These are phyloP conservation scores for Tricladium varicosporioides DNA, from an alignment of 2,329 filamentous ascomycete species.

Conservation along the genomic window DNA sequence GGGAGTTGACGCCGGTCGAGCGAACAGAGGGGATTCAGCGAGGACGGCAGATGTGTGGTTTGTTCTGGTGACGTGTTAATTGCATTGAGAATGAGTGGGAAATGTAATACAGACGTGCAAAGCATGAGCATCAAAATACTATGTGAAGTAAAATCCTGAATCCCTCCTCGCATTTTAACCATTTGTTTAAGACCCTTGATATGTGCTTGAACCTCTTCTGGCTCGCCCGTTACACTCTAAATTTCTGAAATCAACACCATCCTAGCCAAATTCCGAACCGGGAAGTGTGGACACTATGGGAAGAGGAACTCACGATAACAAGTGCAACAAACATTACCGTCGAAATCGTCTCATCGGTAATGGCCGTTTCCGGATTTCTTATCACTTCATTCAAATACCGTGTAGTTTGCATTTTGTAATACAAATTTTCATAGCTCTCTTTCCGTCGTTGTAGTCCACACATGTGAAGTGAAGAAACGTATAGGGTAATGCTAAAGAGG, in stretches of 20 bases:
- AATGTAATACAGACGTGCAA: conserved; percentile 15
- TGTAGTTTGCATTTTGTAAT: conserved; percentile 19
- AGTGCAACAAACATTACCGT: conserved; percentile 17
- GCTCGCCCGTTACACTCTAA: conserved; percentile 17
- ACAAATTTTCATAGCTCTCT: conserved; percentile 13
- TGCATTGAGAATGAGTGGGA: no score
- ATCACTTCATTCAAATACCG: conserved; percentile 12
- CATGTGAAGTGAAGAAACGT: conserved; percentile 17
- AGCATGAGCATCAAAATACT: conserved; percentile 23
- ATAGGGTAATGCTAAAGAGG: conserved; percentile 20
- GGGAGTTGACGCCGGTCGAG: background rate
- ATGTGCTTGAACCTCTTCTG: conserved; percentile 17
- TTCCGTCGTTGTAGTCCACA: conserved; percentile 4
- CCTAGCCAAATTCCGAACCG: background rate
- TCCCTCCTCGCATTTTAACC: conserved; percentile 16
- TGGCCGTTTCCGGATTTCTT: conserved; percentile 1
- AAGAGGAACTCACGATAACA: conserved; percentile 13
- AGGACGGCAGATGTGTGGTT: conserved; percentile 21
- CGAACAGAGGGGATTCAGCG: conserved; percentile 8
- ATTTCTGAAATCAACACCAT: background rate
- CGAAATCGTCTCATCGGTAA: conserved; percentile 17
- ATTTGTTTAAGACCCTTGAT: conserved; percentile 17
- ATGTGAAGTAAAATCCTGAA: conserved; percentile 8
- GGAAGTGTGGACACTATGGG: background rate
- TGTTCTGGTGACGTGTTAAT: conserved; percentile 1